Percentiles rank a stretch among this genome's conserved stretches.
Evolutionary conservation across 495 filamentous ascomycete genomes (phyloP).

Genomic region (Rhizodiscina lignyota): DNA sequence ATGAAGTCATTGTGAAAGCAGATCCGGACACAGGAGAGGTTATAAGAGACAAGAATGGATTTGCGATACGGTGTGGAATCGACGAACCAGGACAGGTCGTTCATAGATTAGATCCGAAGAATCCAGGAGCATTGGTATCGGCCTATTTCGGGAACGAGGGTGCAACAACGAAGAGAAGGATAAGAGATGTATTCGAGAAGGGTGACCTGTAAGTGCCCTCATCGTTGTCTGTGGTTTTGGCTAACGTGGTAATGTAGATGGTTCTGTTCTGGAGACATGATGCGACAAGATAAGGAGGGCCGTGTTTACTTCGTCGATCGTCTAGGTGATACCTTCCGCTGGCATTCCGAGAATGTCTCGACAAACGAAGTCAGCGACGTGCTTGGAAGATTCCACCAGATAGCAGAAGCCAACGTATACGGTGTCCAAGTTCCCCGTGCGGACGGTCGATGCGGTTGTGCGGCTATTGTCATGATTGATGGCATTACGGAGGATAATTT

Average conservation of each 20-base stretch:
- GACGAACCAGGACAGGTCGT: constrained; percentile 13
- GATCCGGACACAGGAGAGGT: constrained; percentile 21
- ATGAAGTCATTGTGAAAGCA: constrained; percentile 16
- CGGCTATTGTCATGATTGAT: constrained; percentile 9
- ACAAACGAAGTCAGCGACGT: constrained; percentile 22
- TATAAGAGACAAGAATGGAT: constrained; percentile 13
- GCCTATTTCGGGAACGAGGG: constrained; percentile 10
- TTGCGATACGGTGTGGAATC: constrained; percentile 5
- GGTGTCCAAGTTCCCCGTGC: constrained; percentile 17
- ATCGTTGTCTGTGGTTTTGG: neutral
- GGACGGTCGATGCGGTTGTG: constrained; percentile 10
- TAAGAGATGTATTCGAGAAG: constrained; percentile 13
- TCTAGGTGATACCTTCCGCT: constrained; percentile 87
- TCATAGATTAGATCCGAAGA: constrained; percentile 8
- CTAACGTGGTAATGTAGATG: constrained; percentile 2
- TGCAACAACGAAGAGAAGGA: constrained; percentile 7
- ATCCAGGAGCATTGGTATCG: constrained; percentile 1
- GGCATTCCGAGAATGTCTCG: constrained; percentile 66
- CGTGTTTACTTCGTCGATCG: constrained; percentile 23
- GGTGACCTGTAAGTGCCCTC: constrained; percentile 11
- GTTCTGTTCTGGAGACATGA: constrained; percentile 14
- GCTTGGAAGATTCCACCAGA: constrained; percentile 14
- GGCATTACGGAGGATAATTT: constrained; percentile 6
- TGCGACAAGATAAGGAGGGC: constrained; percentile 7
- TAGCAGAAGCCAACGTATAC: constrained; percentile 23